Evolutionary conservation across 441 rosid genomes (phyloP), one percentile per base, ranked within the genome.

Genomic region (Eruca vesicaria): DNA sequence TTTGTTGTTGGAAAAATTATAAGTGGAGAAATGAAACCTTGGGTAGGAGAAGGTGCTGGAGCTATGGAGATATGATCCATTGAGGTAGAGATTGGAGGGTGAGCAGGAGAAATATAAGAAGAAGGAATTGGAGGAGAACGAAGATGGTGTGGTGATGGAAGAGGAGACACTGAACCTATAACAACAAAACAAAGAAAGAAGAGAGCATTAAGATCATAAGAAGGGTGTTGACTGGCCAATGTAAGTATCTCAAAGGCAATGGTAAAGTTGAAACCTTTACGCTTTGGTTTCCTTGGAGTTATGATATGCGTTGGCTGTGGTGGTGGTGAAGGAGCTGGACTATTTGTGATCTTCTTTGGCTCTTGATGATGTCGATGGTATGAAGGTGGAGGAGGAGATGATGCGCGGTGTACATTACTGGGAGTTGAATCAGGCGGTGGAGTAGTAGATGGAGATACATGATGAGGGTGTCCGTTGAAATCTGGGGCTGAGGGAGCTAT

Each of bases 11-110:
- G 20, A 28, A 53, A 59, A 71, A 11, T 18, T 57, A 73, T 63
- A 63, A 74, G 32, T 56, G 74, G 81, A 73, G 82, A 81, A 75
- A 79, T 73, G 79, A 84, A 78, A 69, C 79, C 72, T 43, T 77
- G 64, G 9, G 48, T 63, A 7, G 85, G 86, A 77, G 93, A 83
- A 33, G 90, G 92, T 72, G 94, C 74, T 78, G 93, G 88, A 75
- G 86, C 86, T n/a, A 82, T 75, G 63, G 89, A 76, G 68, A 73
- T 67, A 61, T 58, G 57, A 50, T 58, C 66, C 75, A 43, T 71
- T 38, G 92, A 80, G 57, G 82, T 71, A 74, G 87, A 79, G 70
- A 76, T 41, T 8, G 81, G 76, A 32, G 77, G 41, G 50, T 56
- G 83, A 56, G 80, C 63, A 50, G 86, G 80, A 62, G 86, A 74